Evolutionary conservation across 768 basidiomycete species (phyloP).

Genomic region (Pleurotus tuber-regium): DNA sequence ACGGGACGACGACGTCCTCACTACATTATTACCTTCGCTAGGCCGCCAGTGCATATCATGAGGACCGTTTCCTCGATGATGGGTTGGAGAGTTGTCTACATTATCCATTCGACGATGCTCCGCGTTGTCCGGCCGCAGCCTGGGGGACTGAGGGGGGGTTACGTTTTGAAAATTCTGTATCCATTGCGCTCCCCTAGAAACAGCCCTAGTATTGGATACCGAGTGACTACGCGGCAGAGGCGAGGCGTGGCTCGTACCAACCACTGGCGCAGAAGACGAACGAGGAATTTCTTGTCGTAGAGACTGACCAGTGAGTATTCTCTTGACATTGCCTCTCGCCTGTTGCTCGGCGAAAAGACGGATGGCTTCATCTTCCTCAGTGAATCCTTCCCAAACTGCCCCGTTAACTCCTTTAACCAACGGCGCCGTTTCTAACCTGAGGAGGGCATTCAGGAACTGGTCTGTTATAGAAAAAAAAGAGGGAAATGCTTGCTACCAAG

Average conservation of each 20-base stretch:
- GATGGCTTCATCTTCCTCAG: constrained; percentile 38
- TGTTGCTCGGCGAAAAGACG: constrained; percentile 26
- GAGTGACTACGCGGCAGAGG: not conserved
- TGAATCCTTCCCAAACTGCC: constrained; percentile 41
- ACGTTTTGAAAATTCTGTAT: not conserved
- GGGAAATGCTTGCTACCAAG: too few species aligned
- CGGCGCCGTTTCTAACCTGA: constrained; percentile 45
- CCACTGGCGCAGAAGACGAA: not conserved
- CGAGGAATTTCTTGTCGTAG: not conserved
- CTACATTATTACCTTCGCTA: not conserved
- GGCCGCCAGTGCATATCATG: not conserved
- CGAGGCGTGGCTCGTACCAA: not conserved
- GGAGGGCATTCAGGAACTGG: not conserved
- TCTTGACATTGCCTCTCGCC: constrained; percentile 26
- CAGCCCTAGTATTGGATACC: not conserved
- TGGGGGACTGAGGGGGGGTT: constrained; percentile 1
- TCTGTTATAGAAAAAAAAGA: too few species aligned
- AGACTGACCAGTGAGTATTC: constrained; percentile 15
- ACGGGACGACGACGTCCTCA: not conserved
- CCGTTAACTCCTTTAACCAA: constrained; percentile 42
- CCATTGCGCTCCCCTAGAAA: not conserved
- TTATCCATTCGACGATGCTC: too few species aligned
- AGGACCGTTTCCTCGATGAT: too few species aligned
- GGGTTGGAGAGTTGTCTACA: not conserved
- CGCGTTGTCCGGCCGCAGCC: not conserved